phyloP scores from a whole-genome alignment of 371 early-diverging fungal genomes.

The Entomophthora muscae region DNA sequence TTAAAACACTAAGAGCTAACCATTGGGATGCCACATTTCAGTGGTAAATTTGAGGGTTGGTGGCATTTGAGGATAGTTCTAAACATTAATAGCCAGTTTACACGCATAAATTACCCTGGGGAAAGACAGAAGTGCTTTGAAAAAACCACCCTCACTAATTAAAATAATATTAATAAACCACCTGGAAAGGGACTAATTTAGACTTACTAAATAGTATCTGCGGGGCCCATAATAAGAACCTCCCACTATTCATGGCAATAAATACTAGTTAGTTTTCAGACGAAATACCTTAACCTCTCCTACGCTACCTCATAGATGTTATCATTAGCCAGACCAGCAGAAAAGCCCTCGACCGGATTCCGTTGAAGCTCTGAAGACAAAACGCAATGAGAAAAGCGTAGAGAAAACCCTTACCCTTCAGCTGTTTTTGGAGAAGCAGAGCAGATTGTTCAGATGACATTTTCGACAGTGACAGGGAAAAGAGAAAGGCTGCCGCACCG shows the following conservation, averaged over 20 bases:
- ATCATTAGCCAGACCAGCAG: slow-evolving; percentile 51
- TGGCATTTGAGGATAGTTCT: slow-evolving; percentile 61
- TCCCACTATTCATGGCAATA: slow-evolving; percentile 38
- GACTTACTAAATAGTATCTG: slow-evolving; percentile 67
- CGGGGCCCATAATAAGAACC: slow-evolving; percentile 75
- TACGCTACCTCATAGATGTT: slow-evolving; percentile 49
- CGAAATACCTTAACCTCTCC: neutral
- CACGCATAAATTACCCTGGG: slow-evolving; percentile 30
- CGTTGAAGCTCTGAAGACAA: slow-evolving; percentile 31
- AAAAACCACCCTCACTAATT: slow-evolving; percentile 74
- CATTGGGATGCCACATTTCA: slow-evolving; percentile 73
- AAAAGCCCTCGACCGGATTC: slow-evolving; percentile 62
- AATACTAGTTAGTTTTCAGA: neutral
- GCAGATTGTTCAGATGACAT: slow-evolving; percentile 12
- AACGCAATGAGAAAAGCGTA: neutral
- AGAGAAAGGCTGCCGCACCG: no score
- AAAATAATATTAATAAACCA: no score
- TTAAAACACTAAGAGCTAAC: slow-evolving; percentile 14
- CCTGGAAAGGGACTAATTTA: neutral
- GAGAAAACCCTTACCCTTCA: slow-evolving; percentile 25
- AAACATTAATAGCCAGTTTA: neutral
- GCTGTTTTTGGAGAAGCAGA: slow-evolving; percentile 32
- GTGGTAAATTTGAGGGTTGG: slow-evolving; percentile 68
- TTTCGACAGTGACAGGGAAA: neutral
- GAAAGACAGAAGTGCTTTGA: slow-evolving; percentile 68